Conservation (phyloP, 305 asterid genomes). For the Fraxinus albicans region DNA sequence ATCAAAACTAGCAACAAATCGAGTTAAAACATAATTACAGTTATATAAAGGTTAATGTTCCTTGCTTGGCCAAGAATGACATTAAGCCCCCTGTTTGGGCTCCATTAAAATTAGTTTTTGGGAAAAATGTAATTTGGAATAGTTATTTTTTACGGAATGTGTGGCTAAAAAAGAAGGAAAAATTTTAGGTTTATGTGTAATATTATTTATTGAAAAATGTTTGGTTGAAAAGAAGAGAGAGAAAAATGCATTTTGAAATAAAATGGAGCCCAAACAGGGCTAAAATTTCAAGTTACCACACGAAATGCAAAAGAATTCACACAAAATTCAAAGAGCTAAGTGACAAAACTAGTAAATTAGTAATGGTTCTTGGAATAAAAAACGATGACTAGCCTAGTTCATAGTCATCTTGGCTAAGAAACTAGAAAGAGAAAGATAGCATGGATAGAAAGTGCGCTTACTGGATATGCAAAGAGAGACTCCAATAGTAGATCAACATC, state of each 20-base stretch:
- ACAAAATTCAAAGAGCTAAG: slow-evolving; percentile 14
- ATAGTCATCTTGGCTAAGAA: neutral
- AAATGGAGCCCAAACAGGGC: no score
- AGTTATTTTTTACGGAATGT: no score
- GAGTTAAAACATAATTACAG: neutral
- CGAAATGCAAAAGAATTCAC: neutral
- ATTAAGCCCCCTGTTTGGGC: neutral
- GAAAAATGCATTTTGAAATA: no score
- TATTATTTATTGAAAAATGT: no score
- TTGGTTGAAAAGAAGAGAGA: no score
- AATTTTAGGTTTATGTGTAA: no score
- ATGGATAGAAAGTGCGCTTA: slow-evolving; percentile 37
- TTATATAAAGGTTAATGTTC: slow-evolving; percentile 2
- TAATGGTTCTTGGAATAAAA: neutral
- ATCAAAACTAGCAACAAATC: neutral
- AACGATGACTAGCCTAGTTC: slow-evolving; percentile 13
- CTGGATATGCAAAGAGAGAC: slow-evolving; percentile 41
- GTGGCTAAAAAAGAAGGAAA: no score
- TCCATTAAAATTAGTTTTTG: no score
- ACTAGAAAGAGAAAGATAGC: neutral
- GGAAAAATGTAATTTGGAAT: no score
- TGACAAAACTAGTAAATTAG: neutral
- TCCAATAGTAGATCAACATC: slow-evolving; percentile 23
- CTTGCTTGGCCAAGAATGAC: neutral
- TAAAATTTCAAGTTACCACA: neutral